phyloP scores from a whole-genome alignment of 352 stramenopile species.

The Plasmopara viticola region DNA sequence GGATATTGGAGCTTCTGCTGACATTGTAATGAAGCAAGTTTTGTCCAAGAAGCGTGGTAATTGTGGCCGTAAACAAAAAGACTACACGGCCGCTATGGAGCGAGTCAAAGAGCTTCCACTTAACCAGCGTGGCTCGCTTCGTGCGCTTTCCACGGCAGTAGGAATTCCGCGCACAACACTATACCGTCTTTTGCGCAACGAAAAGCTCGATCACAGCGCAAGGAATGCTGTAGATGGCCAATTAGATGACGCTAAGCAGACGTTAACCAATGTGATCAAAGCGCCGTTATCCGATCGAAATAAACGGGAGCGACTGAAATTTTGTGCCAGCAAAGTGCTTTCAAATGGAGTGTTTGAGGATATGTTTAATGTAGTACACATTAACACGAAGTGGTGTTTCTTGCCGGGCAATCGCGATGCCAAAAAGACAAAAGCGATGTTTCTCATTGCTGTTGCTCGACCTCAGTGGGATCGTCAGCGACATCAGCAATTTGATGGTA shows the following conservation, averaged over 20 bases:
- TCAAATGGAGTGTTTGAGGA: slow-evolving; percentile 33
- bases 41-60: slow-evolving; percentile 36
- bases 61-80: slow-evolving; percentile 37
- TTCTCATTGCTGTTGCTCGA: slow-evolving; percentile 33
- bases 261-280: slow-evolving; percentile 28
- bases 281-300: slow-evolving; percentile 32
- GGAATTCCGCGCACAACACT: slow-evolving; percentile 35
- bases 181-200: slow-evolving; percentile 28
- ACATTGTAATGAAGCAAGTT: slow-evolving; percentile 31
- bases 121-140: slow-evolving; percentile 28
- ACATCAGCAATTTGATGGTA: slow-evolving; percentile 33
- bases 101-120: slow-evolving; percentile 32
- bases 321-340: slow-evolving; percentile 29
- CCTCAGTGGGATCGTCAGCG: slow-evolving; percentile 32
- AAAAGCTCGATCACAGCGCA: slow-evolving; percentile 7
- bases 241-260: slow-evolving; percentile 14
- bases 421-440: slow-evolving; percentile 38
- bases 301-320: slow-evolving; percentile 28
- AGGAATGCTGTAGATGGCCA: slow-evolving; percentile 1
- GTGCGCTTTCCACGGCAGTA: slow-evolving; percentile 30
- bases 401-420: slow-evolving; percentile 17
- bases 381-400: slow-evolving; percentile 36
- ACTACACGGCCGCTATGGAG: slow-evolving; percentile 31
- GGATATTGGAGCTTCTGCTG: slow-evolving; percentile 10
- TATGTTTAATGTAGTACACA: slow-evolving; percentile 38